A percentile compares a stretch with the other conserved stretches of the same genome.
Evolutionary conservation across 1,284 basidiomycete species (phyloP).

Genomic region (Paramarasmius palmivorus): DNA sequence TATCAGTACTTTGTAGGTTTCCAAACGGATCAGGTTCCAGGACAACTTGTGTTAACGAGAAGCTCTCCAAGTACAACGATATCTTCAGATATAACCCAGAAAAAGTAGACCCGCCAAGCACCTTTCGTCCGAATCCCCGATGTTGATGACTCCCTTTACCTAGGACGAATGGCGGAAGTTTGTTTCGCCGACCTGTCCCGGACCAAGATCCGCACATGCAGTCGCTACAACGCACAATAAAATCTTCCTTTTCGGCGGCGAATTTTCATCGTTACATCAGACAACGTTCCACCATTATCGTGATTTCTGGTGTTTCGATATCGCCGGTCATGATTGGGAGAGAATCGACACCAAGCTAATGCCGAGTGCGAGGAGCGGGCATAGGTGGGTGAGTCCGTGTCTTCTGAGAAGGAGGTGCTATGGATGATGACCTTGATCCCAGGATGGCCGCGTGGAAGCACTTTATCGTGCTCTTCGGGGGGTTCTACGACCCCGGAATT

Average conservation of each 20-base stretch:
- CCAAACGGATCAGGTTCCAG: neutral
- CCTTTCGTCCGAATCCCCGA: neutral
- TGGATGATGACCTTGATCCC: neutral
- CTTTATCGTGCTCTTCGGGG: conserved; percentile 83
- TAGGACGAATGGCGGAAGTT: conserved; percentile 88
- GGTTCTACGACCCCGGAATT: conserved; percentile 83
- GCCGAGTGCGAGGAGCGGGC: conserved; percentile 84
- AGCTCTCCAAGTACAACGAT: conserved; percentile 57
- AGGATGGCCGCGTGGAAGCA: conserved; percentile 94
- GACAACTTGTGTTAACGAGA: neutral
- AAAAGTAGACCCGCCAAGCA: conserved; percentile 46
- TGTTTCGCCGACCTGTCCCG: conserved; percentile 80
- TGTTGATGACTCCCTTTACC: neutral
- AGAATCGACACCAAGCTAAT: conserved; percentile 83
- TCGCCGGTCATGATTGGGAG: conserved; percentile 81
- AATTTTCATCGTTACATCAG: conserved; percentile 85
- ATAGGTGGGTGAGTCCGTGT: conserved; percentile 50
- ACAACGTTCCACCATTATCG: conserved; percentile 91
- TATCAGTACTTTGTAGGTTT: conserved; percentile 17
- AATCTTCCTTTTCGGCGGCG: conserved; percentile 84
- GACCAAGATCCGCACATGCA: conserved; percentile 84
- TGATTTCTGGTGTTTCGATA: conserved; percentile 84
- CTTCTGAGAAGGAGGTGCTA: neutral
- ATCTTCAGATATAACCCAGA: conserved; percentile 82
- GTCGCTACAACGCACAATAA: conserved; percentile 81